These are phyloP conservation scores for Solanum chaucha DNA, from an alignment of 257 asterid species.

Conservation along the genomic window DNA sequence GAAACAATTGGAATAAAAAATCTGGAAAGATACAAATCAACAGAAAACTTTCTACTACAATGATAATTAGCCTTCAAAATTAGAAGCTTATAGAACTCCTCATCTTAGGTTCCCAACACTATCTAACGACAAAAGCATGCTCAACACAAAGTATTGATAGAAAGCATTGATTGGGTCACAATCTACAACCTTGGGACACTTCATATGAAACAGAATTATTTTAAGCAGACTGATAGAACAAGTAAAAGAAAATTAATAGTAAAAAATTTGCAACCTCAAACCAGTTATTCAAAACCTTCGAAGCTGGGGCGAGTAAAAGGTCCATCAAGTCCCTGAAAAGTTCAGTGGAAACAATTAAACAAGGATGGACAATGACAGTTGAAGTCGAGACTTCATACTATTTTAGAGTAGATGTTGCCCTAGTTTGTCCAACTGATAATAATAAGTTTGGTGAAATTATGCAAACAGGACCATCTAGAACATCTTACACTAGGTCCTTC, in stretches of 20 bases:
- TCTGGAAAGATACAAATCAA: not conserved
- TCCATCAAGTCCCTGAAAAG: constrained; percentile 81
- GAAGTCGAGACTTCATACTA: not conserved
- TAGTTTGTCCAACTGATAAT: not conserved
- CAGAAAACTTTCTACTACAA: not conserved
- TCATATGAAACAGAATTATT: not conserved
- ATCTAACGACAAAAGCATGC: not conserved
- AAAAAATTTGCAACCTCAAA: constrained; percentile 59
- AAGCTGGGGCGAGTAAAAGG: constrained; percentile 80
- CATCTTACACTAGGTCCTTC: constrained; percentile 71
- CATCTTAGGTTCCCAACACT: not conserved
- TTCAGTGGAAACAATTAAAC: constrained; percentile 8
- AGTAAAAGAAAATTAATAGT: not conserved
- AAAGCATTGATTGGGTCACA: not conserved
- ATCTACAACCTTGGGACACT: not conserved
- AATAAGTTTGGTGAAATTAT: not conserved
- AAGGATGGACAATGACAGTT: not conserved
- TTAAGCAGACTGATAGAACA: not conserved
- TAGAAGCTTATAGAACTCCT: not conserved
- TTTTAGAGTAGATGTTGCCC: not conserved
- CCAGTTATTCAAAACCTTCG: constrained; percentile 89
- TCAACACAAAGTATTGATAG: not conserved
- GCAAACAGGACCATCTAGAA: not conserved
- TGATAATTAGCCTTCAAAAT: not conserved
- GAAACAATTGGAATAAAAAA: not conserved